Conservation (phyloP, 2,329 filamentous ascomycete species). For the Diaporthe sp. region DNA sequence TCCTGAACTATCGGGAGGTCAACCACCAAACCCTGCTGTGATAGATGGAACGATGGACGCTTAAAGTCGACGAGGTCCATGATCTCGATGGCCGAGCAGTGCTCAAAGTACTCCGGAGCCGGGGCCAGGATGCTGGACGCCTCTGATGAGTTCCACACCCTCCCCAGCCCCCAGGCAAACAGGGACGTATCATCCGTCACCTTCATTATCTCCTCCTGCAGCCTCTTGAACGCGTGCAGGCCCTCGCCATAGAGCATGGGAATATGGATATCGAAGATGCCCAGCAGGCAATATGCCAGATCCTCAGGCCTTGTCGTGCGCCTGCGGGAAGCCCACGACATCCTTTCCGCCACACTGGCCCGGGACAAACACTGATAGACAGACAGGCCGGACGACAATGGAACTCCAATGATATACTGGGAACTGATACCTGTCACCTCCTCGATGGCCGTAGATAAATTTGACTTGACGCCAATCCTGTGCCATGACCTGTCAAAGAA, state of each 20-base stretch:
- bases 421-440: background rate
- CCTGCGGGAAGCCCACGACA: constrained; percentile 43
- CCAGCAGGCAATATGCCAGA: constrained; percentile 42
- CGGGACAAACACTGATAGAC: constrained; percentile 35
- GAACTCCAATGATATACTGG: background rate
- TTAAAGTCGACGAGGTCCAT: constrained; percentile 21
- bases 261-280: constrained; percentile 44
- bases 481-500: constrained; percentile 39
- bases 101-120: constrained; percentile 5
- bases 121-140: constrained; percentile 1
- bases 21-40: background rate
- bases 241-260: constrained; percentile 44
- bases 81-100: constrained; percentile 8
- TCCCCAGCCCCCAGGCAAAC: constrained; percentile 40
- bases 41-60: background rate
- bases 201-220: constrained; percentile 40
- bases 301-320: constrained; percentile 41
- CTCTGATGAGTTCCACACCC: constrained; percentile 9
- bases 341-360: constrained; percentile 38
- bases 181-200: constrained; percentile 40
- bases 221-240: constrained; percentile 37
- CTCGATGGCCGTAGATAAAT: background rate
- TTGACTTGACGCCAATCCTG: constrained; percentile 32
- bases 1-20: constrained; percentile 12
- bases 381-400: background rate